Percentiles rank a stretch among this genome's conserved stretches.
Conservation (phyloP, 2,329 filamentous ascomycete species). For the Aspergillus tamarii region DNA sequence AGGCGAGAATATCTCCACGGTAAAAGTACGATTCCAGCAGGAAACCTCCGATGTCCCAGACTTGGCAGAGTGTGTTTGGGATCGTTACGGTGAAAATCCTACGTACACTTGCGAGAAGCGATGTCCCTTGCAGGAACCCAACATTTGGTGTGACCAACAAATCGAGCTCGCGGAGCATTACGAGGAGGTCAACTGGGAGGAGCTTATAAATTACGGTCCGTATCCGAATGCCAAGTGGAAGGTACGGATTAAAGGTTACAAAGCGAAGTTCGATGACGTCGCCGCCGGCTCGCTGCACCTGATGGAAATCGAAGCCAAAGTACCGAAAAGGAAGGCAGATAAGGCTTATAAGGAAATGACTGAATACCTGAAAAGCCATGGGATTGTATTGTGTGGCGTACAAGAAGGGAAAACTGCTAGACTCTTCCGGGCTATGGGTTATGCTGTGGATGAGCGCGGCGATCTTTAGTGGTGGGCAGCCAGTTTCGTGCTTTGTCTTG, state of each 20-base stretch:
- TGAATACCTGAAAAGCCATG: not conserved
- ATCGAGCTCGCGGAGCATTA: not conserved
- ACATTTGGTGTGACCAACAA: not conserved
- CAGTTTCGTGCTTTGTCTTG: not conserved
- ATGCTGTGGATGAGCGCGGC: not conserved
- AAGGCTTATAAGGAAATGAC: not conserved
- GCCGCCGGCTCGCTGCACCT: conserved; percentile 1
- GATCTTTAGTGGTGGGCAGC: not conserved
- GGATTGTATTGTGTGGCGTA: not conserved
- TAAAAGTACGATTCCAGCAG: conserved; percentile 2
- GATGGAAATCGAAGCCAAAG: conserved; percentile 11
- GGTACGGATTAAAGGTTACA: conserved; percentile 3
- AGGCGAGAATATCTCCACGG: conserved; percentile 5
- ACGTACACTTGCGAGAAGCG: conserved; percentile 1
- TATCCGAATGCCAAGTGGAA: conserved; percentile 13
- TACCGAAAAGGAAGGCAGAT: not conserved
- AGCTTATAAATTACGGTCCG: not conserved
- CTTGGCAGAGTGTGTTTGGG: not conserved
- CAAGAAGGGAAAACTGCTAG: not conserved
- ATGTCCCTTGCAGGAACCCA: not conserved
- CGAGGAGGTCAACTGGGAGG: not conserved
- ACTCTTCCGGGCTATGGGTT: not conserved
- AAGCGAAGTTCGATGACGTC: conserved; percentile 13
- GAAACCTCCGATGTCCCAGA: not conserved
- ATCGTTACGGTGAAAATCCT: not conserved